Percentiles rank a stretch among this genome's conserved stretches.
Evolutionary conservation across 805 yeast species (phyloP).

Genomic region (Kodamaea nitidulidarum): DNA sequence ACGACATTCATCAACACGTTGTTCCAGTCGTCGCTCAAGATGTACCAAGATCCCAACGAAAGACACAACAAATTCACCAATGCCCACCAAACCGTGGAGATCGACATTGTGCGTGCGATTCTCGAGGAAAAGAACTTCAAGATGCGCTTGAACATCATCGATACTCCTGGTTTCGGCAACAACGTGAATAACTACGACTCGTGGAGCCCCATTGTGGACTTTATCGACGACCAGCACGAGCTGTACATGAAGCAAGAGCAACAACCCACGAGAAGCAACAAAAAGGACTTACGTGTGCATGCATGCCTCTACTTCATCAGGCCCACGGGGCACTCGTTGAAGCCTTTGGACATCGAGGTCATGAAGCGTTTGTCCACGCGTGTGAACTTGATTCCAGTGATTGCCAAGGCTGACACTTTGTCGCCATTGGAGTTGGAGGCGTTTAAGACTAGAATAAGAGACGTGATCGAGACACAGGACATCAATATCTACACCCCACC

Average conservation of each 20-base stretch:
- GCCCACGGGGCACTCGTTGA: constrained; percentile 85
- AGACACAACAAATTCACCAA: constrained; percentile 54
- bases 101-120: constrained; percentile 74
- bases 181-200: constrained; percentile 79
- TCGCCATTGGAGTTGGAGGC: constrained; percentile 63
- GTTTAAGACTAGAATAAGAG: constrained; percentile 74
- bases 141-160: constrained; percentile 74
- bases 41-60: constrained; percentile 50
- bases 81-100: constrained; percentile 65
- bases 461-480: constrained; percentile 77
- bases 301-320: constrained; percentile 86
- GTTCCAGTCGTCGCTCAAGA: constrained; percentile 69
- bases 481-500: constrained; percentile 84
- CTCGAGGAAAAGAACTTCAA: constrained; percentile 81
- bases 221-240: constrained; percentile 88
- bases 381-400: constrained; percentile 84
- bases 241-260: constrained; percentile 88
- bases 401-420: constrained; percentile 84
- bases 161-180: constrained; percentile 94
- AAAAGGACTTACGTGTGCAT: constrained; percentile 83
- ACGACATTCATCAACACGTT: constrained; percentile 87
- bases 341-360: constrained; percentile 82
- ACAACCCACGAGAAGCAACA: constrained; percentile 68
- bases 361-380: constrained; percentile 80
- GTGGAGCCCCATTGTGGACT: constrained; percentile 84